Percentiles rank a stretch among this genome's conserved stretches.
These are phyloP conservation scores for Helianthus tuberosus DNA, from an alignment of 129 eudicot genomes.

Conservation along the genomic window DNA sequence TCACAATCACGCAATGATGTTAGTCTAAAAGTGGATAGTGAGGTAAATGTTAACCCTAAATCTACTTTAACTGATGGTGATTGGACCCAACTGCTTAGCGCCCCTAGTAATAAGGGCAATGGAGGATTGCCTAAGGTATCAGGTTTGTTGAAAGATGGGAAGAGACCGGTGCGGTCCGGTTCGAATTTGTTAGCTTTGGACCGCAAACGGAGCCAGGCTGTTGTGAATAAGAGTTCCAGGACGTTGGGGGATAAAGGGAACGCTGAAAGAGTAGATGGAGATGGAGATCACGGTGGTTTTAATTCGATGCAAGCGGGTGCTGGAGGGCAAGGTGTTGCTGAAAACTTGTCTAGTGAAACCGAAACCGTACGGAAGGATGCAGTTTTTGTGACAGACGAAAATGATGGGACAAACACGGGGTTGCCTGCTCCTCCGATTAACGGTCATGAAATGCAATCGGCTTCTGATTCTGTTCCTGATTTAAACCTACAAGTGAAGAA, in stretches of 20 bases:
- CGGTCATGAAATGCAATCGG: conserved; percentile 25
- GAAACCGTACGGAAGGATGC: conserved; percentile 14
- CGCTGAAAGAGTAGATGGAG: conserved; percentile 35
- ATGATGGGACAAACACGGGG: conserved; percentile 27
- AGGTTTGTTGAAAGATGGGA: conserved; percentile 41
- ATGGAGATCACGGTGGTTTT: conserved; percentile 7
- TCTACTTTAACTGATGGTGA: conserved; percentile 67
- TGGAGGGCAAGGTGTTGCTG: conserved; percentile 36
- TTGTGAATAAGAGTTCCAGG: conserved; percentile 34
- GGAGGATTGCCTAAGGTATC: conserved; percentile 34
- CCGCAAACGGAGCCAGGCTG: conserved; percentile 42
- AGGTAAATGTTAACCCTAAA: conserved; percentile 41
- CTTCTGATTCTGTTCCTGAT: conserved; percentile 33
- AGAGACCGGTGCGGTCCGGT: conserved; percentile 52
- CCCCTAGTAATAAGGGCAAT: conserved; percentile 47
- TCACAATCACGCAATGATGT: conserved; percentile 34
- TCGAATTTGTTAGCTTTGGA: conserved; percentile 42
- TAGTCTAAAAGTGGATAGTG: conserved; percentile 9
- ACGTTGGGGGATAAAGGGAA: conserved; percentile 40
- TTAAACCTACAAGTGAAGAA: conserved; percentile 28
- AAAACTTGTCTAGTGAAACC: conserved; percentile 15
- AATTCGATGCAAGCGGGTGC: conserved; percentile 32
- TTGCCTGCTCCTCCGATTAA: conserved; percentile 16
- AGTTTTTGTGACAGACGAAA: conserved; percentile 10
- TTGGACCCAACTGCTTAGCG: conserved; percentile 83